Conservation (phyloP, 1,139 yeast species). For the Yamadazyma taylorii region DNA sequence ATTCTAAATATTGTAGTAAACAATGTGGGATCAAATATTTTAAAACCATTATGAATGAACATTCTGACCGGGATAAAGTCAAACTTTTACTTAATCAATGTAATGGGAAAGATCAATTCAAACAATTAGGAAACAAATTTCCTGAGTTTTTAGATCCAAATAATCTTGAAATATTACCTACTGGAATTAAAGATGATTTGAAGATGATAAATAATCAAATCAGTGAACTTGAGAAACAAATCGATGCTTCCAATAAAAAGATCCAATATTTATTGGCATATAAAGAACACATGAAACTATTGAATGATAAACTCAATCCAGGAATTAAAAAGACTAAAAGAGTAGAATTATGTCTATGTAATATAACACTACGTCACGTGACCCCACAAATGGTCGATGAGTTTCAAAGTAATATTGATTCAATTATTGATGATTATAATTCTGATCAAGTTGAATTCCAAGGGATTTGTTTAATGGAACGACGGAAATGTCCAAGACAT, state of each 20-base stretch:
- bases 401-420: constrained; percentile 18
- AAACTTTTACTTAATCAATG: constrained; percentile 16
- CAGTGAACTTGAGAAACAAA: constrained; percentile 18
- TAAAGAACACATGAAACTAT: constrained; percentile 35
- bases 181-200: constrained; percentile 24
- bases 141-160: constrained; percentile 36
- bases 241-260: constrained; percentile 19
- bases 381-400: constrained; percentile 8
- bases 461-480: constrained; percentile 57
- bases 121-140: constrained; percentile 30
- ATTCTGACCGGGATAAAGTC: constrained; percentile 6
- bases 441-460: constrained; percentile 20
- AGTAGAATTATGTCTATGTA: constrained; percentile 15
- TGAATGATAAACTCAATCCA: constrained; percentile 35
- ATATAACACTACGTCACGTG: constrained; percentile 11
- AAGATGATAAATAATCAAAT: constrained; percentile 23
- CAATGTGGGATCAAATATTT: constrained; percentile 70
- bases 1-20: constrained; percentile 71
- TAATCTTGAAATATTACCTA: constrained; percentile 30
- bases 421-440: constrained; percentile 13
- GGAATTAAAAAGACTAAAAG: constrained; percentile 22
- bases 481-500: constrained; percentile 65
- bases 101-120: constrained; percentile 18
- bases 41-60: constrained; percentile 16
- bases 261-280: constrained; percentile 26